Evolutionary conservation across 306 rosid genomes (phyloP).

Genomic region (Biancaea sappan): DNA sequence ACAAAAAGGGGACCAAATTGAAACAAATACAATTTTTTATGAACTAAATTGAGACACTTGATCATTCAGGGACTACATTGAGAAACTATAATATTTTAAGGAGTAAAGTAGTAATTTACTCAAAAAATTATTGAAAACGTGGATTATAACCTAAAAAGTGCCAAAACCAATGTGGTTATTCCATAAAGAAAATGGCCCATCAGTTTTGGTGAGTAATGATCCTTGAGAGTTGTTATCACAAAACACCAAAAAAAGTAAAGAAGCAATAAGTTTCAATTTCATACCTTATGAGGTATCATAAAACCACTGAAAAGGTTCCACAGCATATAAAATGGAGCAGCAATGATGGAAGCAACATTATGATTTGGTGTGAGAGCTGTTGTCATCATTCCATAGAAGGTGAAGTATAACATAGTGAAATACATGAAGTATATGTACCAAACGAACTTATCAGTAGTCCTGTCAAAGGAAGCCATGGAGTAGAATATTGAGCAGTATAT

Average conservation of each 20-base stretch:
- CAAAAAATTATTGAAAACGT: background rate
- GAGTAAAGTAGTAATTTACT: too few relatives aligned
- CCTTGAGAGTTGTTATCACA: background rate
- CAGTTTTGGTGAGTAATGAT: conserved; percentile 19
- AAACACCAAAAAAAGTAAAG: conserved; percentile 16
- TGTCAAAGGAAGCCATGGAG: conserved; percentile 81
- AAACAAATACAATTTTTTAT: too few relatives aligned
- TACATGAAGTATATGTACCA: conserved; percentile 95
- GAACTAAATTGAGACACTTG: too few relatives aligned
- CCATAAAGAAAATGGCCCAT: background rate
- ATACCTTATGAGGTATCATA: conserved; percentile 97
- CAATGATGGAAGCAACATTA: conserved; percentile 81
- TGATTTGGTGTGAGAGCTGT: conserved; percentile 97
- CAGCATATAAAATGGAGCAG: conserved; percentile 96
- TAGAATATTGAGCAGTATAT: conserved; percentile 81
- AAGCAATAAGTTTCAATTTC: conserved; percentile 23
- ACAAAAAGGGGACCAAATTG: too few relatives aligned
- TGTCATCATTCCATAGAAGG: conserved; percentile 98
- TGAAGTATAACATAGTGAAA: conserved; percentile 89
- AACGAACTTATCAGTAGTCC: conserved; percentile 74
- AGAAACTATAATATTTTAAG: too few relatives aligned
- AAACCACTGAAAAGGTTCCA: conserved; percentile 99
- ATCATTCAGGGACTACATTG: too few relatives aligned
- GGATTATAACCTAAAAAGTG: background rate
- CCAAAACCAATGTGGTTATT: background rate